Percentiles rank a stretch among this genome's conserved stretches.
These are phyloP conservation scores for Ophiorrhiza pumila DNA, from an alignment of 257 asterid genomes.

Conservation along the genomic window DNA sequence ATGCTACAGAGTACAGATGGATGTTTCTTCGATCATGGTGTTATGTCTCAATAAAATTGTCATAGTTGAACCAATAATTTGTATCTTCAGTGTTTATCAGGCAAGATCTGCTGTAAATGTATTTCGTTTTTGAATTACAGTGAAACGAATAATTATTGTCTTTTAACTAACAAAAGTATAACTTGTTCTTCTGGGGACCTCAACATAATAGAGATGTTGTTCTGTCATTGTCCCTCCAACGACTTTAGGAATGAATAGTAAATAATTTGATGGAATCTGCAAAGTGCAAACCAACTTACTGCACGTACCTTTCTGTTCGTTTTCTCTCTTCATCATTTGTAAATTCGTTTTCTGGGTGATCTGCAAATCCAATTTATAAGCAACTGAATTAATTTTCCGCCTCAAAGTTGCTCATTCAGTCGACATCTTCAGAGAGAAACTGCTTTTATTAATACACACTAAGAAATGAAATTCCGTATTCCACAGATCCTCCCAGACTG, in stretches of 20 bases:
- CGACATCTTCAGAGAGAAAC: too few species aligned
- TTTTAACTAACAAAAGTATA: background rate
- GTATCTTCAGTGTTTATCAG: background rate
- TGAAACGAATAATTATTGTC: background rate
- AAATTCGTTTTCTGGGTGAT: too few species aligned
- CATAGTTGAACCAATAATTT: background rate
- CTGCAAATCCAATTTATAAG: too few species aligned
- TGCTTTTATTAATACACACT: too few species aligned
- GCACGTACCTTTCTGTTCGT: too few species aligned
- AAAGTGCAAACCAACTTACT: too few species aligned
- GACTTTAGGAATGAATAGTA: background rate
- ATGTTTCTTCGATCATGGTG: background rate
- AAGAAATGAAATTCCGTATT: too few species aligned
- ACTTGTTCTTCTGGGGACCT: background rate
- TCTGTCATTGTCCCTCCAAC: background rate
- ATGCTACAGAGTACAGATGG: background rate
- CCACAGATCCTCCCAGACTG: too few species aligned
- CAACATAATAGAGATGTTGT: conserved; percentile 7
- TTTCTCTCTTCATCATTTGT: too few species aligned
- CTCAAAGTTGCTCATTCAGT: too few species aligned
- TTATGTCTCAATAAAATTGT: background rate
- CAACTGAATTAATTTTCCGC: too few species aligned
- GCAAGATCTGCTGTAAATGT: background rate
- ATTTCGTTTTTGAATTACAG: background rate
- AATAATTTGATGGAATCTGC: background rate